Conservation (phyloP, 192 early-diverging fungal genomes). For the Haplosporangium gracile region DNA sequence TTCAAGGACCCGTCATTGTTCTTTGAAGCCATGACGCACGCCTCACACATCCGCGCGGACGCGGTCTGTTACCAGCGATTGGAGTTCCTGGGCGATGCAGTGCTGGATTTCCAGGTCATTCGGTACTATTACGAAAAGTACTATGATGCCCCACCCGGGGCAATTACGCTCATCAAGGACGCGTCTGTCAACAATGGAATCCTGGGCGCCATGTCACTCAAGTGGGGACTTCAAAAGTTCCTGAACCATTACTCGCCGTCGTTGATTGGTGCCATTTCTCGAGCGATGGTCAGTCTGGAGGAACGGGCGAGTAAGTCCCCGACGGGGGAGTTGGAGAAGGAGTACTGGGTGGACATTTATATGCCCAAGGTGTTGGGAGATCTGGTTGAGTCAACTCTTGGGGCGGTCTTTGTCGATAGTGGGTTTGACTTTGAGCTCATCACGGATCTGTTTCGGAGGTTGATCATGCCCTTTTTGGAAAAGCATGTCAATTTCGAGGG, state of each 20-base stretch:
- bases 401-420: conserved; percentile 89
- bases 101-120: conserved; percentile 86
- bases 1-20: conserved; percentile 79
- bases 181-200: conserved; percentile 90
- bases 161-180: conserved; percentile 87
- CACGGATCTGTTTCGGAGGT: conserved; percentile 52
- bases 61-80: conserved; percentile 88
- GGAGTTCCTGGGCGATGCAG: conserved; percentile 88
- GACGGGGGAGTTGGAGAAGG: conserved; percentile 57
- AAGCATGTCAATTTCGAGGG: conserved; percentile 62
- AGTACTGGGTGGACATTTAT: conserved; percentile 84
- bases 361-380: conserved; percentile 94
- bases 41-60: conserved; percentile 67
- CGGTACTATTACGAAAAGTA: conserved; percentile 80
- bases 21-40: conserved; percentile 89
- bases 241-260: conserved; percentile 74
- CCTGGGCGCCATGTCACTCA: conserved; percentile 77
- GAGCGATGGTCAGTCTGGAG: conserved; percentile 67
- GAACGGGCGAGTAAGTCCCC: conserved; percentile 40
- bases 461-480: conserved; percentile 61
- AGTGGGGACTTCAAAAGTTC: conserved; percentile 72
- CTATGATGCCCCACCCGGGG: conserved; percentile 76
- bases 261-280: conserved; percentile 69
- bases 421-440: conserved; percentile 72
- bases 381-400: conserved; percentile 89